Evolutionary conservation across 1,284 basidiomycete genomes (phyloP).

Genomic region (Coniophora puteana): DNA sequence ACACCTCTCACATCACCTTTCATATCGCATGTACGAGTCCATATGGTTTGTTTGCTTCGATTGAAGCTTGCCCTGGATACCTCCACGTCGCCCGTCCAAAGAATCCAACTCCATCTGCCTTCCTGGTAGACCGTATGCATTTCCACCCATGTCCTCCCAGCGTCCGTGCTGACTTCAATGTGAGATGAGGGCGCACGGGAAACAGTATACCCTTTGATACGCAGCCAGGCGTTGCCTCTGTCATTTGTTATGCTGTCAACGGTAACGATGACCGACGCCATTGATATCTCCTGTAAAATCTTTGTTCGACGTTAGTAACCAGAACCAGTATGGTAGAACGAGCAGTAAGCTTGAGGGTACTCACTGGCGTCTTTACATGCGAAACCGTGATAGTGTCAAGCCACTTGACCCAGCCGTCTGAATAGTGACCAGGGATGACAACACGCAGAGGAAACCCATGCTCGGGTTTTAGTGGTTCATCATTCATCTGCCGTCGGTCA

Average conservation of each 20-base stretch:
- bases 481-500: slow-evolving; percentile 53
- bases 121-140: slow-evolving; percentile 1
- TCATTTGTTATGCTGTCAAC: no score
- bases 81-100: neutral
- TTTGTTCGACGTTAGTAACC: no score
- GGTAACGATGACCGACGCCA: no score
- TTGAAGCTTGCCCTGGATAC: no score
- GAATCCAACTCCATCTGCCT: slow-evolving; percentile 5
- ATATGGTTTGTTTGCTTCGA: no score
- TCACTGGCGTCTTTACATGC: slow-evolving; percentile 50
- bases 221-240: neutral
- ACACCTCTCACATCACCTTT: no score
- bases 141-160: neutral
- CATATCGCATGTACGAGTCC: no score
- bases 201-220: neutral
- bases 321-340: no score
- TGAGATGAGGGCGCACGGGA: neutral
- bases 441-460: slow-evolving; percentile 65
- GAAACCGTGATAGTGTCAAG: slow-evolving; percentile 52
- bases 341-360: no score
- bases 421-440: slow-evolving; percentile 62
- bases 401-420: slow-evolving; percentile 74
- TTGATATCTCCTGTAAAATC: no score
- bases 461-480: slow-evolving; percentile 48
- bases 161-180: slow-evolving; percentile 1